These are phyloP conservation scores for Lachancea nothofagi DNA, from an alignment of 805 yeast species.

Conservation along the genomic window DNA sequence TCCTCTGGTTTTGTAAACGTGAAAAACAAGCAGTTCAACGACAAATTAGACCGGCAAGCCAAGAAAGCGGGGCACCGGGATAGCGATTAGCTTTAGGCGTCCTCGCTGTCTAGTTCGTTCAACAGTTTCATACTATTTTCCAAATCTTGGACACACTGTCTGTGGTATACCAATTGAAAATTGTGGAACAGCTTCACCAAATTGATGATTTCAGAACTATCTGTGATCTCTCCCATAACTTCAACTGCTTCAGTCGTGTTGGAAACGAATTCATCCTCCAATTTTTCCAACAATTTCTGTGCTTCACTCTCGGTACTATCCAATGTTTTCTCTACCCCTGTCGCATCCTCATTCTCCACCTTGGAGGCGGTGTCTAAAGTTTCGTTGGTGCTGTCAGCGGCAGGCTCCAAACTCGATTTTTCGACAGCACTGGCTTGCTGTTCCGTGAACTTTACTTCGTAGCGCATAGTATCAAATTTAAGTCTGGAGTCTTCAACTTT, in stretches of 20 bases:
- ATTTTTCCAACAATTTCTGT: constrained; percentile 42
- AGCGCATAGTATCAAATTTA: constrained; percentile 63
- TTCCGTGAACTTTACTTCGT: constrained; percentile 42
- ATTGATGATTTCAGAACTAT: constrained; percentile 58
- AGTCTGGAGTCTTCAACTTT: constrained; percentile 65
- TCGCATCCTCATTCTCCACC: not conserved
- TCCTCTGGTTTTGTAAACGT: constrained; percentile 26
- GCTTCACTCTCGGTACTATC: constrained; percentile 32
- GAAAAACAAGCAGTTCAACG: constrained; percentile 31
- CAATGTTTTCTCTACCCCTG: constrained; percentile 11
- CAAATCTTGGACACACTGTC: constrained; percentile 45
- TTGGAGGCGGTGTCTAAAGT: not conserved
- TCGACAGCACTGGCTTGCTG: constrained; percentile 28
- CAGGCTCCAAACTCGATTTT: constrained; percentile 1
- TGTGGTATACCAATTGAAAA: constrained; percentile 63
- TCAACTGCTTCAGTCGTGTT: constrained; percentile 76
- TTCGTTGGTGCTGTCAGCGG: not conserved
- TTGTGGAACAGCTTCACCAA: constrained; percentile 60
- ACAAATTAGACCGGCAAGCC: constrained; percentile 22
- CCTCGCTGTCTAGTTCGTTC: constrained; percentile 21
- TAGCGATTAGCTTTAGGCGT: constrained; percentile 4
- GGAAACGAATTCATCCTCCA: constrained; percentile 76
- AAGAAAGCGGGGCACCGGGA: constrained; percentile 6
- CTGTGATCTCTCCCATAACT: constrained; percentile 66
- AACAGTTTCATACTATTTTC: constrained; percentile 42